phyloP scores from a whole-genome alignment of 441 rosid genomes.

The Syzygium malaccense region DNA sequence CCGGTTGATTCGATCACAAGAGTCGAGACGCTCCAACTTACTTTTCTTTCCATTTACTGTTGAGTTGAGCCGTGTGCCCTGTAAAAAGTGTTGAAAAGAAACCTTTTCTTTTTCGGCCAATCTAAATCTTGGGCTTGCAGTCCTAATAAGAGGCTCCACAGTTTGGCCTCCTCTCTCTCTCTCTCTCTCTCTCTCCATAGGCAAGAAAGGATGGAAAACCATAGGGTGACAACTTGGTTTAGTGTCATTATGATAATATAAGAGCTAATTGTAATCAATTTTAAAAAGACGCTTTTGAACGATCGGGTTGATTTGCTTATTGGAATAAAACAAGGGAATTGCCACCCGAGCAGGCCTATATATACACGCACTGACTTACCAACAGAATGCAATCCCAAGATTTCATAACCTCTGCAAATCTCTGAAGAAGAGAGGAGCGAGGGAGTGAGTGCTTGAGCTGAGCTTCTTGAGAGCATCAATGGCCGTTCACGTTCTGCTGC shows the following conservation, averaged over 20 bases:
- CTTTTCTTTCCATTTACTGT: neutral
- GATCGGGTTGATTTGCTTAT: neutral
- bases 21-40: neutral
- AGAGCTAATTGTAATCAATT: neutral
- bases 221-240: neutral
- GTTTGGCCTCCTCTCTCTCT: neutral
- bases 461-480: slow-evolving; percentile 24
- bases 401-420: neutral
- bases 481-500: slow-evolving; percentile 18
- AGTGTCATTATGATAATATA: neutral
- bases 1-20: neutral
- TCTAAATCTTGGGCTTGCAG: neutral
- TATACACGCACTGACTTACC: neutral
- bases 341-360: neutral
- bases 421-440: neutral
- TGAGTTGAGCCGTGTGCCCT: neutral
- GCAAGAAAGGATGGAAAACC: neutral
- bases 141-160: neutral
- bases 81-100: neutral
- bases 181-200: neutral
- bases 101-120: neutral
- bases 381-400: neutral
- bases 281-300: neutral
- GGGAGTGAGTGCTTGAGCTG: neutral
- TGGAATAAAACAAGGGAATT: neutral